A percentile compares a stretch with the other conserved stretches of the same genome.
Evolutionary conservation across 768 basidiomycete species (phyloP).

Genomic region (Cystobasidium onofrii): DNA sequence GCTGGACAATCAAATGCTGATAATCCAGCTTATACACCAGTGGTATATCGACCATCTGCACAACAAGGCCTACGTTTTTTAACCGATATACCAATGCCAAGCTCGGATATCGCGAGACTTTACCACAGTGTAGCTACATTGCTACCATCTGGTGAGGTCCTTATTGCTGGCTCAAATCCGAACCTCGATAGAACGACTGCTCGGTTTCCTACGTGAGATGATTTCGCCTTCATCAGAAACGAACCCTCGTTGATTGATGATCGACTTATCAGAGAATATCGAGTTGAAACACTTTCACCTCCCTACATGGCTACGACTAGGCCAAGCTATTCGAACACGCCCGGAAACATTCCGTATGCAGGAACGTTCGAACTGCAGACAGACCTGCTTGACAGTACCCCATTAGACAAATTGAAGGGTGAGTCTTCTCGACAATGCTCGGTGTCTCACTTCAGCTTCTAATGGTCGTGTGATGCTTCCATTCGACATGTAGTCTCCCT

Average conservation of each 20-base stretch:
- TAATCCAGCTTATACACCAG: constrained; percentile 51
- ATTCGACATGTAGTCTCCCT: neutral
- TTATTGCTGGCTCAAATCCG: constrained; percentile 73
- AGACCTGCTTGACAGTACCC: constrained; percentile 44
- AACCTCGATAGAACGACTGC: constrained; percentile 58
- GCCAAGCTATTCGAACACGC: constrained; percentile 47
- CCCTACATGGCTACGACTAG: constrained; percentile 57
- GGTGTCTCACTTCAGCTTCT: no score
- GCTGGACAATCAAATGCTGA: constrained; percentile 63
- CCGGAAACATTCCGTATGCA: constrained; percentile 44
- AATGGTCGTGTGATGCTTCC: no score
- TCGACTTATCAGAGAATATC: constrained; percentile 47
- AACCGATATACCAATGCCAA: constrained; percentile 52
- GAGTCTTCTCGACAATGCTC: no score
- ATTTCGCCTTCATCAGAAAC: no score
- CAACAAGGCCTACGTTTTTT: constrained; percentile 60
- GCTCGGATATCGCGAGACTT: constrained; percentile 62
- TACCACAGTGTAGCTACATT: constrained; percentile 53
- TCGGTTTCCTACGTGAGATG: constrained; percentile 25
- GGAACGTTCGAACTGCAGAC: constrained; percentile 44
- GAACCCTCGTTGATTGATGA: no score
- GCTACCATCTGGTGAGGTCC: constrained; percentile 53
- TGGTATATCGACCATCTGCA: constrained; percentile 60
- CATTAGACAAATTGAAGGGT: constrained; percentile 45
- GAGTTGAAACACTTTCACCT: constrained; percentile 47